Conservation (phyloP, 805 yeast species). For the Kuraishia borneana region DNA sequence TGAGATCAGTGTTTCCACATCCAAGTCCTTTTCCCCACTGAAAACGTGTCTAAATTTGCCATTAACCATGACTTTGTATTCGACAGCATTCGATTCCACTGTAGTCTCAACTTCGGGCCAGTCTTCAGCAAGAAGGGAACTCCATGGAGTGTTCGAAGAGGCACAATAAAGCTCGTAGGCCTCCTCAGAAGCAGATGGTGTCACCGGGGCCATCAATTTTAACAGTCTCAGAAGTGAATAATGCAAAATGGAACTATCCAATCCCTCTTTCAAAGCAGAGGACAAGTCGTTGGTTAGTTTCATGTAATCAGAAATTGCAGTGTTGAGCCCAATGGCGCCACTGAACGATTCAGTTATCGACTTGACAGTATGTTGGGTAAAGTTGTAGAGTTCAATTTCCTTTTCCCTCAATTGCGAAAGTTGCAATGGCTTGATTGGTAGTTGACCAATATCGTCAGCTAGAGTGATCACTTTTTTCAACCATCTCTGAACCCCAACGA, state of each 20-base stretch:
- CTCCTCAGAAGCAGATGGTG: constrained; percentile 79
- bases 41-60: constrained; percentile 53
- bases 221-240: constrained; percentile 43
- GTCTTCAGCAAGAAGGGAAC: constrained; percentile 39
- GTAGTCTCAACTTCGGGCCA: constrained; percentile 51
- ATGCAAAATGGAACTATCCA: constrained; percentile 29
- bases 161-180: constrained; percentile 45
- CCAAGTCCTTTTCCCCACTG: constrained; percentile 20
- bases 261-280: constrained; percentile 22
- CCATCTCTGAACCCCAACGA: constrained; percentile 87
- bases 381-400: constrained; percentile 52
- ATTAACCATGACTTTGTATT: constrained; percentile 57
- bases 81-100: constrained; percentile 24
- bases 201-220: constrained; percentile 64
- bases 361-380: constrained; percentile 31
- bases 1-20: constrained; percentile 21
- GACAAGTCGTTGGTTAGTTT: constrained; percentile 52
- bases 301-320: constrained; percentile 85
- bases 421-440: neutral
- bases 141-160: constrained; percentile 21
- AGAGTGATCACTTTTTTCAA: constrained; percentile 40
- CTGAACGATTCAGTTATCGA: constrained; percentile 51
- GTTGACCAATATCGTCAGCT: constrained; percentile 10
- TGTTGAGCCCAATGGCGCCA: constrained; percentile 56
- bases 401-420: constrained; percentile 14